Evolutionary conservation across 2,329 filamentous ascomycete species (phyloP).

Genomic region (Botrytis galanthina): DNA sequence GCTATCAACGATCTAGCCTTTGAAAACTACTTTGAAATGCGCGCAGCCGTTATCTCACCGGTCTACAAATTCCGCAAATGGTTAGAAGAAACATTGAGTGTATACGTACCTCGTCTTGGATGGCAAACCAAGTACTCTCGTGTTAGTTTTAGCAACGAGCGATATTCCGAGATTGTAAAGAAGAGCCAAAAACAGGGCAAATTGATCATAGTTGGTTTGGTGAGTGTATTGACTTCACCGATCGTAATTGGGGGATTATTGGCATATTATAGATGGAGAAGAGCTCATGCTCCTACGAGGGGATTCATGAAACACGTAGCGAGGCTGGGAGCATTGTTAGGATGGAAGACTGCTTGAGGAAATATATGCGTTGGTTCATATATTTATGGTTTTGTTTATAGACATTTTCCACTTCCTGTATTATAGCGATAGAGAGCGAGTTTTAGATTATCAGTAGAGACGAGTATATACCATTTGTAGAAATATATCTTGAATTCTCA

Average conservation of each 20-base stretch:
- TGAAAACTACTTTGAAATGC: conserved; percentile 93
- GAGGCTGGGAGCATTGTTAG: not conserved
- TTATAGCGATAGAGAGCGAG: not conserved
- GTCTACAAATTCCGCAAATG: conserved; percentile 79
- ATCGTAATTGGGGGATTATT: conserved; percentile 27
- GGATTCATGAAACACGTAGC: not conserved
- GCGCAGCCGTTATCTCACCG: conserved; percentile 74
- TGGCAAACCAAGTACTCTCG: conserved; percentile 92
- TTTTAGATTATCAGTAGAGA: not conserved
- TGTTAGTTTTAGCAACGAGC: conserved; percentile 89
- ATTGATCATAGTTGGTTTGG: conserved; percentile 29
- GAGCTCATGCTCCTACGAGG: not conserved
- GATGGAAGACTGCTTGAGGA: conserved; percentile 8
- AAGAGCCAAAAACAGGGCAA: conserved; percentile 66
- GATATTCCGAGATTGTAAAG: conserved; percentile 78
- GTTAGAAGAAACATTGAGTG: conserved; percentile 79
- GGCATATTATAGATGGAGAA: conserved; percentile 27
- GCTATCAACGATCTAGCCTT: conserved; percentile 91
- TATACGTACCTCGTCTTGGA: conserved; percentile 72
- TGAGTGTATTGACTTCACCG: conserved; percentile 25
- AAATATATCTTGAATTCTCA: not conserved
- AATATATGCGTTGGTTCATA: not conserved
- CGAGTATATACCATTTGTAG: not conserved
- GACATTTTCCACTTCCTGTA: conserved; percentile 5
- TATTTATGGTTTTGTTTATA: not conserved